These are phyloP conservation scores for Globisporangium cederbergense DNA, from an alignment of 352 stramenopile genomes.

Conservation along the genomic window DNA sequence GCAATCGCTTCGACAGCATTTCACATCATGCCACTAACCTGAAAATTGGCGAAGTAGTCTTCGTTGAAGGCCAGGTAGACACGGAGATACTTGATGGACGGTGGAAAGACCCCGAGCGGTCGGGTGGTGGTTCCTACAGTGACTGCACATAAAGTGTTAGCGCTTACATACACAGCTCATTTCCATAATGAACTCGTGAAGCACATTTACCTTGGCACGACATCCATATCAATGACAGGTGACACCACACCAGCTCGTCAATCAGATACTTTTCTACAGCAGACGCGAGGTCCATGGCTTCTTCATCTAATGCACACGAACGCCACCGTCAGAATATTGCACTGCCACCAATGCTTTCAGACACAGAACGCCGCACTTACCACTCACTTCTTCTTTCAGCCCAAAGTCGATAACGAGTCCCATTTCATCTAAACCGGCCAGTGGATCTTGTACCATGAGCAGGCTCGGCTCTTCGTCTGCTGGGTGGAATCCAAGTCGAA, in stretches of 20 bases:
- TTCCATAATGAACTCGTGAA: neutral
- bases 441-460: neutral
- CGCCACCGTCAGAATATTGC: neutral
- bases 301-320: constrained; percentile 32
- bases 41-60: constrained; percentile 35
- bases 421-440: constrained; percentile 23
- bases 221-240: constrained; percentile 30
- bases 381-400: constrained; percentile 30
- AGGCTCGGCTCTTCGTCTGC: constrained; percentile 6
- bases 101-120: constrained; percentile 4
- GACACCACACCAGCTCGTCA: constrained; percentile 33
- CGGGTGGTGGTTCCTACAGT: constrained; percentile 12
- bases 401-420: constrained; percentile 27
- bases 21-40: constrained; percentile 21
- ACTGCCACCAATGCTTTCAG: neutral
- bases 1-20: constrained; percentile 1
- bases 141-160: constrained; percentile 9
- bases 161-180: constrained; percentile 2
- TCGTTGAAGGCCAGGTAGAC: constrained; percentile 33
- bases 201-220: constrained; percentile 36
- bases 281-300: constrained; percentile 46
- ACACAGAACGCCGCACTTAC: constrained; percentile 9
- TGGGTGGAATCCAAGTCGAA: constrained; percentile 35
- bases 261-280: constrained; percentile 36
- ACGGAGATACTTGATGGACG: constrained; percentile 31